phyloP scores from a whole-genome alignment of 2,329 filamentous ascomycete genomes.

The Exophiala sideris region DNA sequence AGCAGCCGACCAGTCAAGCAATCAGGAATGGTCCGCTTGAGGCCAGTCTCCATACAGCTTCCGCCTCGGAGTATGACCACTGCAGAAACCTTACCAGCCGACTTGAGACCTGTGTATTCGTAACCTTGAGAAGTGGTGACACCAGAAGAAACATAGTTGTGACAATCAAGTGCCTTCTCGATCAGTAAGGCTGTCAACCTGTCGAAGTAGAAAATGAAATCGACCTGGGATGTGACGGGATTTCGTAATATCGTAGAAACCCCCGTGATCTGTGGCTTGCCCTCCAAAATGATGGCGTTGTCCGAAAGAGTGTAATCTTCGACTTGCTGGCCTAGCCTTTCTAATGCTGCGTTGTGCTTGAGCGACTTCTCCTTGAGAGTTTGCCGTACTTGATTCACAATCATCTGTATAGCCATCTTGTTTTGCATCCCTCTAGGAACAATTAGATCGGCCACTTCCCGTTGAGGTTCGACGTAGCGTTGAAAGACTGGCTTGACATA shows the following conservation, averaged over 20 bases:
- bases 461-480: conserved; percentile 87
- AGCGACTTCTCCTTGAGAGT: conserved; percentile 83
- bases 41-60: conserved; percentile 78
- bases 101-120: conserved; percentile 67
- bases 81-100: conserved; percentile 73
- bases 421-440: conserved; percentile 95
- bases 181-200: conserved; percentile 79
- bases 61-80: conserved; percentile 87
- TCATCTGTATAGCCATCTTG: conserved; percentile 85
- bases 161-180: conserved; percentile 74
- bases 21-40: conserved; percentile 88
- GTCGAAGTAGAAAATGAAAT: conserved; percentile 98
- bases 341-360: conserved; percentile 74
- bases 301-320: conserved; percentile 69
- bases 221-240: conserved; percentile 72
- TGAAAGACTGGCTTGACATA: conserved; percentile 98
- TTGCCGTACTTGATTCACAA: conserved; percentile 86
- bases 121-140: conserved; percentile 70
- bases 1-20: conserved; percentile 84
- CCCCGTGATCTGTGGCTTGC: conserved; percentile 75
- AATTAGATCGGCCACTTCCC: conserved; percentile 75
- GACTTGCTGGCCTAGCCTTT: conserved; percentile 68
- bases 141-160: conserved; percentile 61
- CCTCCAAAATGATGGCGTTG: conserved; percentile 69
- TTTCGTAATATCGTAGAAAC: conserved; percentile 91